phyloP scores from a whole-genome alignment of 2,329 filamentous ascomycete genomes.

The Fusarium miscanthi region DNA sequence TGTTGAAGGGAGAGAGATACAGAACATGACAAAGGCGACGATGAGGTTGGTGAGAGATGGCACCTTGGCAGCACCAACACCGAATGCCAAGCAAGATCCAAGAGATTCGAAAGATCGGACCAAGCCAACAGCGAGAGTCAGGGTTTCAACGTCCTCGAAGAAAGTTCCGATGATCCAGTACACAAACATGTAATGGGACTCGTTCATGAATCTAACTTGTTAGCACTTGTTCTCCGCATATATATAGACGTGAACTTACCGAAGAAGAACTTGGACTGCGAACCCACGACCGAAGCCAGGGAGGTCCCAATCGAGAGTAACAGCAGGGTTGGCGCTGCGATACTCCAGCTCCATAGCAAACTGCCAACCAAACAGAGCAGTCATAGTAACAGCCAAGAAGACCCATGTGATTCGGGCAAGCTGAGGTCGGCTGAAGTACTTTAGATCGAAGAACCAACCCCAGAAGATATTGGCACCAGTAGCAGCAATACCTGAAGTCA shows the following conservation, averaged over 20 bases:
- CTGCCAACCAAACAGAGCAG: conserved; percentile 59
- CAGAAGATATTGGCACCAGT: conserved; percentile 59
- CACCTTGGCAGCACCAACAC: conserved; percentile 59
- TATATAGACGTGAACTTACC: conserved; percentile 43
- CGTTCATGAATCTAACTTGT: conserved; percentile 57
- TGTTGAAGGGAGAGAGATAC: conserved; percentile 53
- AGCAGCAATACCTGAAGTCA: conserved; percentile 59
- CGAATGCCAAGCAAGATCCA: conserved; percentile 59
- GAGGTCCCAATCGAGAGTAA: conserved; percentile 59
- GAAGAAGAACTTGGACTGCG: conserved; percentile 59
- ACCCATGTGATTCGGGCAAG: conserved; percentile 57
- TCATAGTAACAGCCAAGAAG: conserved; percentile 55
- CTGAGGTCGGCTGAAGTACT: conserved; percentile 53
- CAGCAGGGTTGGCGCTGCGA: conserved; percentile 47
- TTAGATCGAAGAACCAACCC: conserved; percentile 62
- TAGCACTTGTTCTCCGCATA: not conserved
- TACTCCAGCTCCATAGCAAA: conserved; percentile 61
- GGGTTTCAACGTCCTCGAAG: conserved; percentile 61
- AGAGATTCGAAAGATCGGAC: conserved; percentile 61
- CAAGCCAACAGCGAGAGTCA: conserved; percentile 61
- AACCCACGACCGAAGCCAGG: conserved; percentile 60
- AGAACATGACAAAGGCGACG: conserved; percentile 61
- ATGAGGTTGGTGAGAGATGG: conserved; percentile 61
- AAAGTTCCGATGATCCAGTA: conserved; percentile 64
- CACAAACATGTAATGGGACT: conserved; percentile 63